Evolutionary conservation across 2,329 filamentous ascomycete genomes (phyloP), one percentile per base, ranked within the genome.

Genomic region (Hymenoscyphus repandus): DNA sequence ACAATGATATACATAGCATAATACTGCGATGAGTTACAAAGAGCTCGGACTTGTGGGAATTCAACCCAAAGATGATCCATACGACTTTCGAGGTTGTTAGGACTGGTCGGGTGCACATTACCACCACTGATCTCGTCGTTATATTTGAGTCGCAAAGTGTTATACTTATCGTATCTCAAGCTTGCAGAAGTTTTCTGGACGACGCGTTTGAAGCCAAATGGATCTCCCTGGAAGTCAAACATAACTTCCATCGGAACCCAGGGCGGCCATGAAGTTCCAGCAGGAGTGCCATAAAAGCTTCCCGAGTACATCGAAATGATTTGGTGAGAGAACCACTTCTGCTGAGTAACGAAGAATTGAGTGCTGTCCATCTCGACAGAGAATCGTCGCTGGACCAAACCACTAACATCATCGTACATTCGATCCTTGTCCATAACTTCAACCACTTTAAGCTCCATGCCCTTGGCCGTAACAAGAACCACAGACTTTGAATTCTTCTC

Each of bases 181-280:
- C 86, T 91, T 18, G 92, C 93, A 5, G 92, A 99, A 1, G 93
- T 99, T 68, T 95, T 92, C 67, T 97, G 90, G 10, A 99, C 91
- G 30, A 99, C 91, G 53, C 93, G 84, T 67, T 92, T 92, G 75
- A 99, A 99, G n/a, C 95, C 93, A 64, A 96, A 96, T 0, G 93
- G 92, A 67, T 95, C 91, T 5, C 87, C 79, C 58, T 92, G 76
- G 69, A 96, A 99, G 68, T 97, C 91, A 63, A 96, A 96, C 86
- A 99, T 96, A 61, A 96, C 89, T 70, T 99, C 93, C 73, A 99
- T 86, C 0, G 93, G 93, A 42, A 97, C 89, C 93, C 93, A 99
- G 0, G 93, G 93, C 10, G 93, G 93, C 93, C 95, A 99, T 13
- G 88, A 84, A 2, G 90, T 89, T 9, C 90, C 90, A 33, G 80